Percentiles rank a stretch among this genome's conserved stretches.
Evolutionary conservation across 257 asterid genomes (phyloP).

Genomic region (Gentiana dahurica): DNA sequence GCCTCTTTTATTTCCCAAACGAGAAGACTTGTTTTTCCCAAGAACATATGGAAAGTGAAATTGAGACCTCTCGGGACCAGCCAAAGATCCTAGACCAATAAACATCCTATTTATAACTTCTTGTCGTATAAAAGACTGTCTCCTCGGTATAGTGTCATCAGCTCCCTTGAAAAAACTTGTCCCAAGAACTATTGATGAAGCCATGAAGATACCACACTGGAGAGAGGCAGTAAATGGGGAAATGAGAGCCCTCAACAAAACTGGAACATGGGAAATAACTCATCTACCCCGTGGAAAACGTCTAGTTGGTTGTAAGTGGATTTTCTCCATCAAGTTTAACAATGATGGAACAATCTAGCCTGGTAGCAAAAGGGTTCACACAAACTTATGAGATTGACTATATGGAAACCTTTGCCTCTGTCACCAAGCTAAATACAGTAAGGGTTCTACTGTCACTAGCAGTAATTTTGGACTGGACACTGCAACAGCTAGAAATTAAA

Average conservation of each 20-base stretch:
- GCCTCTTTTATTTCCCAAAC: no score
- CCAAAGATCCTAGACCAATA: no score
- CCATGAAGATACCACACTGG: not conserved
- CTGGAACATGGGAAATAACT: not conserved
- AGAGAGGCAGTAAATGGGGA: not conserved
- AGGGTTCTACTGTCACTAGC: not conserved
- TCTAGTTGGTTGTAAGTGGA: not conserved
- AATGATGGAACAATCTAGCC: not conserved
- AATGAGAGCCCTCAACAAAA: not conserved
- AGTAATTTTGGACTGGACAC: not conserved
- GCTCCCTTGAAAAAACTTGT: no score
- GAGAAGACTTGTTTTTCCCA: no score
- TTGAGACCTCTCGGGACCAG: no score
- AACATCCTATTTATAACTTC: no score
- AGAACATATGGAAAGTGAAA: no score
- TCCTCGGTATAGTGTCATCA: no score
- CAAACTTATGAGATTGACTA: conserved; percentile 2
- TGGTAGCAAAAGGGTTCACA: not conserved
- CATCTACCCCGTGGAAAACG: not conserved
- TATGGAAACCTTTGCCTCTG: not conserved
- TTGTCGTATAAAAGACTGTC: no score
- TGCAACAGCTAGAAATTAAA: not conserved
- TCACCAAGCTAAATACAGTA: not conserved
- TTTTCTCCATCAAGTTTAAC: not conserved
- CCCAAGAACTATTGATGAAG: not conserved